Conservation (phyloP, 2,329 filamentous ascomycete genomes). For the Aspergillus tubingensis region DNA sequence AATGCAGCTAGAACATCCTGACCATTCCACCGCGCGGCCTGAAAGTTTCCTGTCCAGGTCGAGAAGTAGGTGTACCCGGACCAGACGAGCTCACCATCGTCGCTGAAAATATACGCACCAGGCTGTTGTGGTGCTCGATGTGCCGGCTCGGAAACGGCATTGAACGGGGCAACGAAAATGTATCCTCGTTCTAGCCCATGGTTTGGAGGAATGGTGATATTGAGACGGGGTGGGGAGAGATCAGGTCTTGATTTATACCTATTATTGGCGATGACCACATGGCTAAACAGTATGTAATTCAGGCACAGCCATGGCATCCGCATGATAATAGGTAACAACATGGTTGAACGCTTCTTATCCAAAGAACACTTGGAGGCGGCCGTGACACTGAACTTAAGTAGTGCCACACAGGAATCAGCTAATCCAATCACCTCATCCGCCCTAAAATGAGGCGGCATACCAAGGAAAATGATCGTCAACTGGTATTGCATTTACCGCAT, state of each 20-base stretch:
- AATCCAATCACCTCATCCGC: background rate
- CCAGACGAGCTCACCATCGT: slow-evolving; percentile 57
- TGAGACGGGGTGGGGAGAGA: slow-evolving; percentile 7
- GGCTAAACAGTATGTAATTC: background rate
- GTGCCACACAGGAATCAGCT: background rate
- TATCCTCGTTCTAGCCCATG: slow-evolving; percentile 29
- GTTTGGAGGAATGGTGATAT: slow-evolving; percentile 33
- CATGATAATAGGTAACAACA: background rate
- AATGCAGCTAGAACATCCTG: slow-evolving; percentile 54
- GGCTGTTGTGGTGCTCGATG: slow-evolving; percentile 45
- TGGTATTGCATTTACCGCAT: too few species aligned
- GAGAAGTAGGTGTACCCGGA: slow-evolving; percentile 54
- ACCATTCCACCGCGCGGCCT: slow-evolving; percentile 46
- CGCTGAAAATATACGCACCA: slow-evolving; percentile 55
- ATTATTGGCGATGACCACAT: background rate
- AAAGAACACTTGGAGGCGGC: too few species aligned
- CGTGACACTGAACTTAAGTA: background rate
- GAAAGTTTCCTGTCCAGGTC: slow-evolving; percentile 55
- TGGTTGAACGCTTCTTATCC: background rate
- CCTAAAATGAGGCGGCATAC: background rate
- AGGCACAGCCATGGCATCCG: background rate
- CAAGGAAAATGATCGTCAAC: too few species aligned
- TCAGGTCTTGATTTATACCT: slow-evolving; percentile 12
- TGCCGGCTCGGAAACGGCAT: slow-evolving; percentile 11
- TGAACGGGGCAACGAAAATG: slow-evolving; percentile 35